These are phyloP conservation scores for Pyrus hybrid DNA, from an alignment of 331 rosid genomes.

Conservation along the genomic window DNA sequence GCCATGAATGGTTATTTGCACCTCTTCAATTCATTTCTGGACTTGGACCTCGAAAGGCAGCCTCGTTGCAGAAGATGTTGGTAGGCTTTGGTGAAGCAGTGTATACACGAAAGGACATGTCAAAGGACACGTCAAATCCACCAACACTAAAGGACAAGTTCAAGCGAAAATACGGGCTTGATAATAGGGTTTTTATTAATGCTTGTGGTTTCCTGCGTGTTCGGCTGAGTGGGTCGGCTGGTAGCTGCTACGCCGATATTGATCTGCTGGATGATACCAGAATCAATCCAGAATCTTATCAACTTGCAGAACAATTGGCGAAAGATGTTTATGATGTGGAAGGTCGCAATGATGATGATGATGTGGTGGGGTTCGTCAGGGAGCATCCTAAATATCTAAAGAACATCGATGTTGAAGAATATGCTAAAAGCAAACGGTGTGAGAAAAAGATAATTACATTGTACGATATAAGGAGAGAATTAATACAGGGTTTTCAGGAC, in stretches of 20 bases:
- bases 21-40: constrained; percentile 89
- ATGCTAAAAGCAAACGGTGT: constrained; percentile 51
- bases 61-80: constrained; percentile 75
- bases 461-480: constrained; percentile 71
- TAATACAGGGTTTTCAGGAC: constrained; percentile 89
- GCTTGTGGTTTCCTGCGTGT: constrained; percentile 95
- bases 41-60: constrained; percentile 94
- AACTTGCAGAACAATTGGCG: constrained; percentile 83
- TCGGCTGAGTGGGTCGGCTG: constrained; percentile 86
- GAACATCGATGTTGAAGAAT: constrained; percentile 62
- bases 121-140: constrained; percentile 36
- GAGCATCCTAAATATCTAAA: constrained; percentile 67
- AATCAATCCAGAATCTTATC: constrained; percentile 94
- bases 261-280: constrained; percentile 96
- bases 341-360: constrained; percentile 83
- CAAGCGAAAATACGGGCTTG: constrained; percentile 46
- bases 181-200: constrained; percentile 84
- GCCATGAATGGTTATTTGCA: constrained; percentile 89
- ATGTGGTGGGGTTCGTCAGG: constrained; percentile 81
- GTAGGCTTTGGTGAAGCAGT: constrained; percentile 73
- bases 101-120: constrained; percentile 60
- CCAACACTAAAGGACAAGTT: no score
- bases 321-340: constrained; percentile 82
- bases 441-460: constrained; percentile 59
- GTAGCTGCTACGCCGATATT: constrained; percentile 67